Conservation (phyloP, 768 basidiomycete species). For the Fomitopsis pulvina region DNA sequence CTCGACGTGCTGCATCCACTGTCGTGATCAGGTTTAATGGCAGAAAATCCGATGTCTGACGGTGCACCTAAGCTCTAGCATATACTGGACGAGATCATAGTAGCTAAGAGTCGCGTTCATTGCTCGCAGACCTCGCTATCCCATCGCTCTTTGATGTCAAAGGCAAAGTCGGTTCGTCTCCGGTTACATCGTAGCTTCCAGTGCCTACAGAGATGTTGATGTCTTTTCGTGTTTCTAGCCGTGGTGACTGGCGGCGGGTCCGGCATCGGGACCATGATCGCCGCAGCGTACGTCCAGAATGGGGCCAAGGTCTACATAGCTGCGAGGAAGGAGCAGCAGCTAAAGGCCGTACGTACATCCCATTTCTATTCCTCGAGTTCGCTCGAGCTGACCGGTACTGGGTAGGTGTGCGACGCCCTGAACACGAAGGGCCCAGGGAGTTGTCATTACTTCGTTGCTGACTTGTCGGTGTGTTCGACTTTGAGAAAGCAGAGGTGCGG, state of each 20-base stretch:
- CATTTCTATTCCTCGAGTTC: not conserved
- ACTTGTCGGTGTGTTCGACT: constrained; percentile 52
- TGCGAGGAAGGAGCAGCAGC: constrained; percentile 70
- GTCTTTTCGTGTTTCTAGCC: constrained; percentile 34
- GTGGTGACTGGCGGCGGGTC: constrained; percentile 81
- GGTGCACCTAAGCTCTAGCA: no score
- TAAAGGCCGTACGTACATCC: constrained; percentile 53
- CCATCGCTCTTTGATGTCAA: constrained; percentile 56
- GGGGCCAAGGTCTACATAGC: constrained; percentile 90
- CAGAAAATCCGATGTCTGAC: no score
- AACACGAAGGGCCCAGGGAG: constrained; percentile 53
- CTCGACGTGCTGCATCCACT: no score
- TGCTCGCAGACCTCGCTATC: constrained; percentile 49
- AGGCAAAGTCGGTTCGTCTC: constrained; percentile 56
- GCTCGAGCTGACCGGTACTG: constrained; percentile 28
- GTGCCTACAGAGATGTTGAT: not conserved
- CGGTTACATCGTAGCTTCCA: not conserved
- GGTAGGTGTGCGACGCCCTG: constrained; percentile 39
- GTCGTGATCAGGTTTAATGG: no score
- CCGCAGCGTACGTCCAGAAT: constrained; percentile 74
- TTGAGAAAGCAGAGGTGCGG: no score
- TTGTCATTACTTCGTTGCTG: constrained; percentile 68
- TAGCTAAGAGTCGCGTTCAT: no score
- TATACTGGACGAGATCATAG: no score
- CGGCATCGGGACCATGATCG: constrained; percentile 83